phyloP scores from a whole-genome alignment of 805 yeast genomes.

The Candida broadrunensis region DNA sequence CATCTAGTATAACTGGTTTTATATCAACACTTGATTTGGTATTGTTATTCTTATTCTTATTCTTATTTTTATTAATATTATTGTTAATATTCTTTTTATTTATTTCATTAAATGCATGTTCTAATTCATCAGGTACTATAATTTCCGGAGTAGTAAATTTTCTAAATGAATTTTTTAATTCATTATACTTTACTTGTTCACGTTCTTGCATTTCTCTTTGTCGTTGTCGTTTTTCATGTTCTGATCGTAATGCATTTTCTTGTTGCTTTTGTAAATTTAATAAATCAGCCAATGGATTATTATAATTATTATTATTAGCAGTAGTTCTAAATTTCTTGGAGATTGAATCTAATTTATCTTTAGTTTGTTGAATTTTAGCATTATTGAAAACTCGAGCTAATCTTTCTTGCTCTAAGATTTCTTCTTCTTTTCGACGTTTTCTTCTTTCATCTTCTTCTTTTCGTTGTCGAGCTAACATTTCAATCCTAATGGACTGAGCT shows the following conservation, averaged over 20 bases:
- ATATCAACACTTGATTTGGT: not conserved
- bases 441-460: conserved; percentile 12
- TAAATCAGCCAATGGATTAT: not conserved
- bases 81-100: too few relatives aligned
- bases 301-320: too few relatives aligned
- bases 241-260: not conserved
- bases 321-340: not conserved
- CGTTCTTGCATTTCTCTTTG: not conserved
- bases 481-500: conserved; percentile 6
- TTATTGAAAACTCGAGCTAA: not conserved
- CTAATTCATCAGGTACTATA: not conserved
- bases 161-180: not conserved
- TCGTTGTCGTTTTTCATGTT: not conserved
- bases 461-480: conserved; percentile 9
- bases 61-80: too few relatives aligned
- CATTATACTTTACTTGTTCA: not conserved
- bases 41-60: too few relatives aligned
- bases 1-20: not conserved
- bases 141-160: not conserved
- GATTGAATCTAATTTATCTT: not conserved
- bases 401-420: conserved; percentile 2
- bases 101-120: not conserved
- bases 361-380: not conserved
- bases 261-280: not conserved
- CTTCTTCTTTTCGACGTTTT: conserved; percentile 1